A percentile compares a stretch with the other conserved stretches of the same genome.
Conservation (phyloP, 1,284 basidiomycete species). For the Laetiporus sulphureus region DNA sequence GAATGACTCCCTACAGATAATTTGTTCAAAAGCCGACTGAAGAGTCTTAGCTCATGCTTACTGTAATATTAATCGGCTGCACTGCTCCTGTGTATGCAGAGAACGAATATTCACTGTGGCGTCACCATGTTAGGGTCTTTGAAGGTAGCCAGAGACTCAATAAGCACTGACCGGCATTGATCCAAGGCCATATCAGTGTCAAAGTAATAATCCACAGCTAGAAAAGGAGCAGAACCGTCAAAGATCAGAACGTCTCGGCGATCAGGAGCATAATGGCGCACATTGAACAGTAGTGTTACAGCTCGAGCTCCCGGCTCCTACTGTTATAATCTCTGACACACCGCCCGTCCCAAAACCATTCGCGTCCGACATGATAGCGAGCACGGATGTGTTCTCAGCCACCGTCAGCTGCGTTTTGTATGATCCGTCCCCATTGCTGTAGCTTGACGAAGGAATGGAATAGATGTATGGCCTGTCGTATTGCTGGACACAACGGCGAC, state of each 20-base stretch:
- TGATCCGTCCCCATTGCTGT: slow-evolving; percentile 46
- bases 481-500: slow-evolving; percentile 26
- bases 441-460: slow-evolving; percentile 49
- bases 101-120: slow-evolving; percentile 45
- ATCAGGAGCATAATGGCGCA: background rate
- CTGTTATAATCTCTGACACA: slow-evolving; percentile 42
- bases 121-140: too few species aligned
- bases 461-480: slow-evolving; percentile 48
- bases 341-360: slow-evolving; percentile 65
- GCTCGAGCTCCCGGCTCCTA: slow-evolving; percentile 36
- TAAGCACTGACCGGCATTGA: slow-evolving; percentile 57
- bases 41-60: too few species aligned
- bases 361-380: slow-evolving; percentile 67
- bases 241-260: too few species aligned
- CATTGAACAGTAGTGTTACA: slow-evolving; percentile 42
- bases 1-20: slow-evolving; percentile 55
- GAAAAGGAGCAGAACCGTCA: background rate
- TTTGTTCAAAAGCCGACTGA: too few species aligned
- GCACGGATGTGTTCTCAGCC: slow-evolving; percentile 31
- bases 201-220: slow-evolving; percentile 42
- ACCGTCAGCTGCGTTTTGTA: slow-evolving; percentile 43
- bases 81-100: slow-evolving; percentile 40
- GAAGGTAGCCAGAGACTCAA: too few species aligned
- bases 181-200: slow-evolving; percentile 44
- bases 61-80: slow-evolving; percentile 56